Conservation (phyloP, 495 filamentous ascomycete genomes). For the Aspergillus kassunensis region DNA sequence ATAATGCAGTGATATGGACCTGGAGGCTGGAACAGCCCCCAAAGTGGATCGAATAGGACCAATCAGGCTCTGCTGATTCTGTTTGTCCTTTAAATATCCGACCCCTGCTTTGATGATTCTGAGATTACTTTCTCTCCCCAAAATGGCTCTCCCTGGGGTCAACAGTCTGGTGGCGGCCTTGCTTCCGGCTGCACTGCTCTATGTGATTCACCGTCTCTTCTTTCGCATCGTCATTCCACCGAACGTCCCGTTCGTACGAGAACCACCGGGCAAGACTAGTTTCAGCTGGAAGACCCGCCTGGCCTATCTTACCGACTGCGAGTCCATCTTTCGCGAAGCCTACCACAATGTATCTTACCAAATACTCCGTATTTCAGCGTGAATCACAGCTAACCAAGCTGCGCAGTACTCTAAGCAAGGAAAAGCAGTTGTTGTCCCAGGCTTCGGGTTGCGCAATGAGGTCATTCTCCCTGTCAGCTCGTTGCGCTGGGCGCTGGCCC, state of each 20-base stretch:
- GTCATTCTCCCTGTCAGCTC: slow-evolving; percentile 26
- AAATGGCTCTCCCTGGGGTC: too few species aligned
- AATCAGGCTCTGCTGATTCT: too few species aligned
- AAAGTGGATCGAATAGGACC: too few species aligned
- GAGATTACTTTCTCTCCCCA: too few species aligned
- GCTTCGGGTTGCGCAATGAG: slow-evolving; percentile 28
- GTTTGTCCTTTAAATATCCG: too few species aligned
- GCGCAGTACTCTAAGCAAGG: slow-evolving; percentile 6
- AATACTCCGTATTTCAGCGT: too few species aligned
- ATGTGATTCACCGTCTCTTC: slow-evolving; percentile 2
- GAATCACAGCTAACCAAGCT: too few species aligned
- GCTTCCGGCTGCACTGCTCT: background rate
- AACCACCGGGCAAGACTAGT: background rate
- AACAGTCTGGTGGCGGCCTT: slow-evolving; percentile 6
- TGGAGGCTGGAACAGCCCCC: too few species aligned
- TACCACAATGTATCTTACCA: background rate
- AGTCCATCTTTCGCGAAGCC: slow-evolving; percentile 6
- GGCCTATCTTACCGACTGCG: background rate
- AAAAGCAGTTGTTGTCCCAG: slow-evolving; percentile 31
- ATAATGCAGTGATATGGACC: too few species aligned
- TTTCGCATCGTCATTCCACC: background rate
- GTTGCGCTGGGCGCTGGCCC: slow-evolving; percentile 21
- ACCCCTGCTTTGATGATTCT: too few species aligned
- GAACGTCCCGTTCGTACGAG: background rate
- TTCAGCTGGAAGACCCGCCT: slow-evolving; percentile 7